These are phyloP conservation scores for Benincasa hispida DNA, from an alignment of 306 rosid species.

Conservation along the genomic window DNA sequence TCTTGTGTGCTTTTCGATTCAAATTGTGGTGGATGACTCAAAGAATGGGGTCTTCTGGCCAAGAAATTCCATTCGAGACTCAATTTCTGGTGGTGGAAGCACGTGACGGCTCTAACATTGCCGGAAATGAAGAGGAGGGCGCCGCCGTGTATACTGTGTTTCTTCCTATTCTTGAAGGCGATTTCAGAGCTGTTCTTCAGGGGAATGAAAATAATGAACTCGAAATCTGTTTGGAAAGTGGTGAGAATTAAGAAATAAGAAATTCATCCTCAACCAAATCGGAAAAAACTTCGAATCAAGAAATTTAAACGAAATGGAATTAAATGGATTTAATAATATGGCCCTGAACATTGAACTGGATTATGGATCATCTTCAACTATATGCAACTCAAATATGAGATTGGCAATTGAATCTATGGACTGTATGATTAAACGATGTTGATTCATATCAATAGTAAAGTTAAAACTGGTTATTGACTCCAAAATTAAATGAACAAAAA, in stretches of 20 bases:
- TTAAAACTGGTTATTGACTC: too few relatives aligned
- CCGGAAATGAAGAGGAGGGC: slow-evolving; percentile 21
- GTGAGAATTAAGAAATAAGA: slow-evolving; percentile 15
- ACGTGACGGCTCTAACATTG: slow-evolving; percentile 24
- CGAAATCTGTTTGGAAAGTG: slow-evolving; percentile 90
- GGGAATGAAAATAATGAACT: slow-evolving; percentile 72
- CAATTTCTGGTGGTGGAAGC: slow-evolving; percentile 76
- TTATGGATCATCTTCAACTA: not conserved
- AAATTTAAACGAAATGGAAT: too few relatives aligned
- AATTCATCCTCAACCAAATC: too few relatives aligned
- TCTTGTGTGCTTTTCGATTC: slow-evolving; percentile 77
- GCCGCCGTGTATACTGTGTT: slow-evolving; percentile 49
- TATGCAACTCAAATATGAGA: not conserved
- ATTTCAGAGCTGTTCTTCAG: slow-evolving; percentile 90
- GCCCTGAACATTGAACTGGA: not conserved
- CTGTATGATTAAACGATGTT: too few relatives aligned
- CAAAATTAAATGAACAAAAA: too few relatives aligned
- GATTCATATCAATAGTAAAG: too few relatives aligned
- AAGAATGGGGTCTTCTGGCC: slow-evolving; percentile 68
- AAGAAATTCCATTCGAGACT: slow-evolving; percentile 73
- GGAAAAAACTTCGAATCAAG: too few relatives aligned
- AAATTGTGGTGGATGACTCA: slow-evolving; percentile 99
- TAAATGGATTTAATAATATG: too few relatives aligned
- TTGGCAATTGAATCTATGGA: not conserved
- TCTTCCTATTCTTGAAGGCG: slow-evolving; percentile 89